Conservation (phyloP, 495 filamentous ascomycete genomes). For the Penicillium malachiteum region DNA sequence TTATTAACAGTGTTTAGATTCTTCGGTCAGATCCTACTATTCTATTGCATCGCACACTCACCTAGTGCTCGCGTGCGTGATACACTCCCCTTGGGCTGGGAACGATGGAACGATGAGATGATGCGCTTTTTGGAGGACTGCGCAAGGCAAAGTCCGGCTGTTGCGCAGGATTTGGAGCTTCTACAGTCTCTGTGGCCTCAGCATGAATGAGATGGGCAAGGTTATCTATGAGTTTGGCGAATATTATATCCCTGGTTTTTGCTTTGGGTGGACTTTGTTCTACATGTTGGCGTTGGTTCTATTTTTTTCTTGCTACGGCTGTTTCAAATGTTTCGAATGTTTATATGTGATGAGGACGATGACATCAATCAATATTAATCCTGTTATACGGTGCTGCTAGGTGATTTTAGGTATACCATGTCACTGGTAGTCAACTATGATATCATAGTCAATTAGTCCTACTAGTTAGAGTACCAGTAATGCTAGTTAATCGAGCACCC, state of each 20-base stretch:
- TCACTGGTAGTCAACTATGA: too few relatives aligned
- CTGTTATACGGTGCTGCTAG: too few relatives aligned
- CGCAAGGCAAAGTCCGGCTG: constrained; percentile 40
- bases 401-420: too few relatives aligned
- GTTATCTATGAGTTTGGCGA: neutral
- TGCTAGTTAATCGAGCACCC: too few relatives aligned
- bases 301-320: neutral
- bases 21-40: constrained; percentile 48
- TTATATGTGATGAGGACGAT: neutral
- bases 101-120: constrained; percentile 49
- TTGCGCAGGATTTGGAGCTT: constrained; percentile 46
- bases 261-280: neutral
- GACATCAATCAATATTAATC: too few relatives aligned
- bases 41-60: constrained; percentile 48
- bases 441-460: too few relatives aligned
- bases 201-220: constrained; percentile 1
- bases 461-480: too few relatives aligned
- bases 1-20: constrained; percentile 25
- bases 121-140: constrained; percentile 44
- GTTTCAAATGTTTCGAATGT: too few relatives aligned
- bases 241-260: constrained; percentile 1
- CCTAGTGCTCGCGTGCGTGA: constrained; percentile 34
- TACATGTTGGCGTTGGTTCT: neutral
- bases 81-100: constrained; percentile 44
- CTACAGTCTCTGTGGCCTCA: constrained; percentile 34